These are phyloP conservation scores for Podila epigama DNA, from an alignment of 192 early-diverging fungal species.

Conservation along the genomic window DNA sequence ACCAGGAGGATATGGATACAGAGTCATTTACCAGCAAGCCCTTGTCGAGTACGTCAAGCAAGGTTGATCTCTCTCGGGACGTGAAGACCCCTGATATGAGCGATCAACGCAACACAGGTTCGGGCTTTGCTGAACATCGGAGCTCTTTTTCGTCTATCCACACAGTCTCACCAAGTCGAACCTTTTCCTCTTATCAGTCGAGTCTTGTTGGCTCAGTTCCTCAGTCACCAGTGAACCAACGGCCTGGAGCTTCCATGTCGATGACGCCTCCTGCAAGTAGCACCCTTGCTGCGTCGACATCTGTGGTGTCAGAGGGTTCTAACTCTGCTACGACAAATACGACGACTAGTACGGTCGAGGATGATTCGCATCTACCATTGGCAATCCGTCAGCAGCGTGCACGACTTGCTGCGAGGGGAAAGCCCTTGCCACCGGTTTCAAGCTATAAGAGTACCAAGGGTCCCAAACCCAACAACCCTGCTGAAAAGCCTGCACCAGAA, in stretches of 20 bases:
- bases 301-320: no score
- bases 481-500: neutral
- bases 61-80: neutral
- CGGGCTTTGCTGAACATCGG: neutral
- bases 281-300: neutral
- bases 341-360: conserved; percentile 7
- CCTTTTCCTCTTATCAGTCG: conserved; percentile 7
- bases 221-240: neutral
- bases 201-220: conserved; percentile 9
- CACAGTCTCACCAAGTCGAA: neutral
- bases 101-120: neutral
- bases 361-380: conserved; percentile 38
- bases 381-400: conserved; percentile 47
- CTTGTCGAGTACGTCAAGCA: neutral
- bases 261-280: no score
- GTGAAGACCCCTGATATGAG: conserved; percentile 22
- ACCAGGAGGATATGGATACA: conserved; percentile 8
- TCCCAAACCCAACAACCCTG: no score
- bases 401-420: conserved; percentile 37
- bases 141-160: neutral
- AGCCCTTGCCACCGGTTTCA: conserved; percentile 42
- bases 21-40: neutral
- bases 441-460: conserved; percentile 39
- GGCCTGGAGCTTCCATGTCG: no score
- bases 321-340: neutral